phyloP scores from a whole-genome alignment of 108 stramenopile species.

The Cyclotella kingstonii region DNA sequence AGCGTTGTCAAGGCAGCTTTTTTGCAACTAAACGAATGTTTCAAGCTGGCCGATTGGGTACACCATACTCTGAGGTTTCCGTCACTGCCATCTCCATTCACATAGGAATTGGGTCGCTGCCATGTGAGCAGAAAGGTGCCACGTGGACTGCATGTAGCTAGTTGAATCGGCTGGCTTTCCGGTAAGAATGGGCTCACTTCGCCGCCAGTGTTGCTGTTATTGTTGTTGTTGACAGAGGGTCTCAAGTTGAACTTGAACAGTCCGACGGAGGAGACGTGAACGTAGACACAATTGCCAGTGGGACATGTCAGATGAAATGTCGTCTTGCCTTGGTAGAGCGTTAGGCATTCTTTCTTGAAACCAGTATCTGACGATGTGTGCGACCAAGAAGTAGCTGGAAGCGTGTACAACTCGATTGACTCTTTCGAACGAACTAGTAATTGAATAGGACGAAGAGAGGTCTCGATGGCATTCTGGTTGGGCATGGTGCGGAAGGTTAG shows the following conservation, averaged over 20 bases:
- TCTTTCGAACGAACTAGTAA: conserved; percentile 74
- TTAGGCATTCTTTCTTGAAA: conserved; percentile 29
- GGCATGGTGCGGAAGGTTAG: background rate
- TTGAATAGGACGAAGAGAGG: conserved; percentile 16
- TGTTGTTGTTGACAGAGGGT: background rate
- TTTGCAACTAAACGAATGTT: conserved; percentile 65
- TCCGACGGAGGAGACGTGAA: conserved; percentile 58
- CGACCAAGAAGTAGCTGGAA: conserved; percentile 28
- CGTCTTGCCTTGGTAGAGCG: conserved; percentile 49
- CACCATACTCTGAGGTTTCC: conserved; percentile 84
- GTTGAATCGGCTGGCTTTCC: conserved; percentile 53
- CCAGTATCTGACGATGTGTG: background rate
- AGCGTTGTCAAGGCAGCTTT: conserved; percentile 79
- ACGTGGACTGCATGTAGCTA: conserved; percentile 74
- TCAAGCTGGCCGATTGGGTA: conserved; percentile 41
- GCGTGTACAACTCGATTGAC: conserved; percentile 59
- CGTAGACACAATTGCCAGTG: conserved; percentile 49
- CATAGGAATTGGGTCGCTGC: conserved; percentile 52
- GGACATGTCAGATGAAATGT: conserved; percentile 54
- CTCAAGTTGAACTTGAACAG: conserved; percentile 49
- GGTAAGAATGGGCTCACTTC: conserved; percentile 28
- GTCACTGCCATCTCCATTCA: conserved; percentile 2
- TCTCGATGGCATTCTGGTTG: background rate
- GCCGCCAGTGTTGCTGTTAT: background rate
- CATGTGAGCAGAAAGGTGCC: conserved; percentile 87